Base-by-base conservation (phyloP, 2,329 filamentous ascomycete species). In the Botrytis tulipae region DNA sequence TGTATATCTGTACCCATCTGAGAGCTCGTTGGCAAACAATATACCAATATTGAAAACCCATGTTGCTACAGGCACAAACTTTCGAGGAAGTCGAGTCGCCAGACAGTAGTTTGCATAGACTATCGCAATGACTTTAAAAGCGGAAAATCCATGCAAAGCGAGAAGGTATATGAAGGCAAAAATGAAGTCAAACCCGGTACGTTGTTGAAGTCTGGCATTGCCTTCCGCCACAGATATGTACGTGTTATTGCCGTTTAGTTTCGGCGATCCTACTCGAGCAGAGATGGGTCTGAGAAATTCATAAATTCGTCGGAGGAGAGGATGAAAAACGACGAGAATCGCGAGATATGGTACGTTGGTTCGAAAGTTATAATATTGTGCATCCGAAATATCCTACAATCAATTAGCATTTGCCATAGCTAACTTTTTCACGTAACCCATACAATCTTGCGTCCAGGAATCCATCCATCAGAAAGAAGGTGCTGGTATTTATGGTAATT, bases 31-130 rank as follows among this genome's bases (percentile, higher is more conserved):
- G 71, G 93, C 90, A 80, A 99, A 98, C 51, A 99, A 84, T 7
- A 91, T 92, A 40, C 86, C 87, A 72, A 99, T 88, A 79, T 97
- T 98, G 85, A 98, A 98, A 4, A 89, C 82, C 96, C 97, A 99
- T 0, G 95, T 97, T 12, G 88, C 90, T 4, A 85, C 84, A 0
- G 95, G 94, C 0, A 97, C 85, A 77, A 91, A 91, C 42, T 86
- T 84, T 74, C 88, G 89, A 16, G 94, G 93, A 20, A 97, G 82
- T 59, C 83, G 84, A 9, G 89, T 97, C 20, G 90, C 93, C 59
- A 99, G 86, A 74, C 88, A 88, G 83, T 92, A 98, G 82, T 99
- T 99, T 76, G 92, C 80, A 76, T 88, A 92, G 20, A 99, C 84
- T 70, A 99, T 97, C 0, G 86, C 75, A 3, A 98, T 82, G 25